Conservation (phyloP, 768 basidiomycete genomes). For the Agaricus bisporus region DNA sequence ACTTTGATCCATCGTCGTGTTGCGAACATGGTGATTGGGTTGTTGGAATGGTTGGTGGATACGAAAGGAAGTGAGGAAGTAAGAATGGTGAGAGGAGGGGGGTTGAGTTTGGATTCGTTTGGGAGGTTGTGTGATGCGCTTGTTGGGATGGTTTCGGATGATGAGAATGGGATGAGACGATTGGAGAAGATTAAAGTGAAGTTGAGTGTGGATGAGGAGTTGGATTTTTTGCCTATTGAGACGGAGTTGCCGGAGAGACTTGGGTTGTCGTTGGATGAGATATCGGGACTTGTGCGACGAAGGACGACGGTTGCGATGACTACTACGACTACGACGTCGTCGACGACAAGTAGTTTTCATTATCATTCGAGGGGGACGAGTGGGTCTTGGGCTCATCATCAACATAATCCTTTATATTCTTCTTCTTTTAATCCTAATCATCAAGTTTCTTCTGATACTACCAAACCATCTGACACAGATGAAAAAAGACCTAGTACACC, state of each 20-base stretch:
- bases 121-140: constrained; percentile 38
- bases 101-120: constrained; percentile 42
- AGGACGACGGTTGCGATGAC: not conserved
- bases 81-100: constrained; percentile 31
- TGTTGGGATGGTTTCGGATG: constrained; percentile 17
- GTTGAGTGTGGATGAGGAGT: constrained; percentile 36
- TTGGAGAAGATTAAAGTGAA: constrained; percentile 20
- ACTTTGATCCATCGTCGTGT: constrained; percentile 26
- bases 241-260: constrained; percentile 33
- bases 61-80: constrained; percentile 37
- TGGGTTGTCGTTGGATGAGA: constrained; percentile 25
- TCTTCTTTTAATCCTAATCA: no score
- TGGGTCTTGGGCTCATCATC: not conserved
- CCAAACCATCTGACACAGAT: no score
- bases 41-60: constrained; percentile 50
- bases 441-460: no score
- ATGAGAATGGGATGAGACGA: constrained; percentile 9
- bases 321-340: no score
- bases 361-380: not conserved
- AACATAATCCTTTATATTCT: not conserved
- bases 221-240: constrained; percentile 22
- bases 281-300: not conserved
- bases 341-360: no score
- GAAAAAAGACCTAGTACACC: no score
- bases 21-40: constrained; percentile 32